A percentile compares a stretch with the other conserved stretches of the same genome.
Conservation (phyloP, 176 grass and related monocot genomes). For the Urochloa ruziziensis region DNA sequence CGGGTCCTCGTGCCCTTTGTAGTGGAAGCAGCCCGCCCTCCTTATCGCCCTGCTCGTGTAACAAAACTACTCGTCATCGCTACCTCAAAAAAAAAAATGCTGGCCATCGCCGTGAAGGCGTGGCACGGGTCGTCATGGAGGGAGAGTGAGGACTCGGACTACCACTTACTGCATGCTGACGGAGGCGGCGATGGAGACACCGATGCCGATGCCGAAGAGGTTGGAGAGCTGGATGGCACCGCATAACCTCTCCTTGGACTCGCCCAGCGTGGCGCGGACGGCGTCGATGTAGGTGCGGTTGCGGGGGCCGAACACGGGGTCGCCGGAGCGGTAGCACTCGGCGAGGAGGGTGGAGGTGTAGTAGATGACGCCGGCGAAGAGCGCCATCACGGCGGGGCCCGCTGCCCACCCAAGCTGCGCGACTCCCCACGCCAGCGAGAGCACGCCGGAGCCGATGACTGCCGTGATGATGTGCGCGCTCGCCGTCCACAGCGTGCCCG, state of each 20-base stretch:
- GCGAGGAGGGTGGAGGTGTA: conserved; percentile 76
- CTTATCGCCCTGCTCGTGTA: background rate
- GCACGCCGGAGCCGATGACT: conserved; percentile 88
- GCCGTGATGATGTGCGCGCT: conserved; percentile 95
- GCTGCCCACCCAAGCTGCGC: conserved; percentile 86
- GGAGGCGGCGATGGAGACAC: conserved; percentile 27
- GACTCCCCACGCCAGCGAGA: conserved; percentile 83
- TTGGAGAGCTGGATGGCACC: conserved; percentile 33
- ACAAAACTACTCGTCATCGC: background rate
- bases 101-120: no score
- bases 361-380: conserved; percentile 75
- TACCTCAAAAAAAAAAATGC: no score
- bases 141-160: no score
- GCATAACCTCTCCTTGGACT: conserved; percentile 27
- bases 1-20: background rate
- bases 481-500: conserved; percentile 84
- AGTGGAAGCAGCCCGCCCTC: conserved; percentile 29
- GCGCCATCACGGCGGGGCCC: conserved; percentile 59
- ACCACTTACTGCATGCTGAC: conserved; percentile 22
- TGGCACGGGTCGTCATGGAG: background rate
- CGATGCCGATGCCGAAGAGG: conserved; percentile 30
- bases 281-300: conserved; percentile 83
- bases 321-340: conserved; percentile 84
- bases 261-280: conserved; percentile 61
- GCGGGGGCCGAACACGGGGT: conserved; percentile 52